Evolutionary conservation across 768 basidiomycete genomes (phyloP).

Genomic region (Boletus pseudopeckii): DNA sequence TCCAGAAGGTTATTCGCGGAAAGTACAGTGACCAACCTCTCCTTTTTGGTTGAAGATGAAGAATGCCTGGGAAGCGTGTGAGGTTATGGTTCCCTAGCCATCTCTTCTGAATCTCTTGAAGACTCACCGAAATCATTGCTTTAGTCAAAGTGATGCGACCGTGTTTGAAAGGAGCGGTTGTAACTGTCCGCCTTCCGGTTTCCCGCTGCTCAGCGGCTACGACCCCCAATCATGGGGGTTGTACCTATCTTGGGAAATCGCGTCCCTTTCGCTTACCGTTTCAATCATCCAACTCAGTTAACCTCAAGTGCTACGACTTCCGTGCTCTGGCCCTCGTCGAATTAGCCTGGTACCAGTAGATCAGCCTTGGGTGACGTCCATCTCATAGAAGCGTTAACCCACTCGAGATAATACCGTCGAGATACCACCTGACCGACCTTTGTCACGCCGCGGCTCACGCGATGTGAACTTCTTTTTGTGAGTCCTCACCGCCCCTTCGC

Average conservation of each 20-base stretch:
- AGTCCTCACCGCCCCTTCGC: neutral
- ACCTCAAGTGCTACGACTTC: no score
- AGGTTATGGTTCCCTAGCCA: neutral
- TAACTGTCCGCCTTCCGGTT: no score
- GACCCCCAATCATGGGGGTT: constrained; percentile 12
- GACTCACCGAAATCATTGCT: constrained; percentile 48
- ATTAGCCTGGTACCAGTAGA: no score
- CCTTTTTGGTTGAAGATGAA: constrained; percentile 99
- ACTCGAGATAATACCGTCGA: no score
- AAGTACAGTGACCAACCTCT: constrained; percentile 60
- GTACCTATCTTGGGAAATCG: neutral
- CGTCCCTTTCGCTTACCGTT: neutral
- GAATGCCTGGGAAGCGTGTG: constrained; percentile 67
- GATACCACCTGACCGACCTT: no score
- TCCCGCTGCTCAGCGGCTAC: neutral
- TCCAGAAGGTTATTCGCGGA: neutral
- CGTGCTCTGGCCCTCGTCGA: no score
- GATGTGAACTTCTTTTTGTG: no score
- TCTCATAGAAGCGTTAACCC: no score
- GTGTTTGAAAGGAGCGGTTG: neutral
- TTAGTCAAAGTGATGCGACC: constrained; percentile 1
- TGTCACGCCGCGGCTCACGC: no score
- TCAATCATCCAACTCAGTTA: no score
- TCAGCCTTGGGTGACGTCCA: no score
- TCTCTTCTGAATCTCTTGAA: neutral